These are phyloP conservation scores for Monoraphidium neglectum DNA, from an alignment of 139 green algal genomes.

Conservation along the genomic window DNA sequence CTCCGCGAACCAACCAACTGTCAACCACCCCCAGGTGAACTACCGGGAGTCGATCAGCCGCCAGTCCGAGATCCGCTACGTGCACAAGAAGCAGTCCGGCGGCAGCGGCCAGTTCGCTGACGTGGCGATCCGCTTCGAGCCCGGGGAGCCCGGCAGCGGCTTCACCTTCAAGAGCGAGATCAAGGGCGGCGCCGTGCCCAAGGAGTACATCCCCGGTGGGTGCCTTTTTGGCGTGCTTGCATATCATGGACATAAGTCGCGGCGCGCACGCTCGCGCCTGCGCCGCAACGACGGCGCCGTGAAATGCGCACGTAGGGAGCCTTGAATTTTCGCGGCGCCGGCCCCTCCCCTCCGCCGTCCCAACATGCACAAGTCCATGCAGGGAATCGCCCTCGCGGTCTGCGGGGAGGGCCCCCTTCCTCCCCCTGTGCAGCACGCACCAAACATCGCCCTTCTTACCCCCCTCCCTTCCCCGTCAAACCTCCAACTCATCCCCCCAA, in stretches of 20 bases:
- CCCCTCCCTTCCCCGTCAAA: no score
- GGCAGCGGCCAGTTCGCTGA: constrained; percentile 97
- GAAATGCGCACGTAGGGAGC: no score
- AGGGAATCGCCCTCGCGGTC: no score
- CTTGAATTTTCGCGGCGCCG: no score
- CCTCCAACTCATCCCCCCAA: background rate
- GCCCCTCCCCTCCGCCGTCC: no score
- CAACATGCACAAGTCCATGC: no score
- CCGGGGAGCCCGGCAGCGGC: constrained; percentile 89
- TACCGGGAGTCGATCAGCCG: constrained; percentile 96
- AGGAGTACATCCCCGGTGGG: constrained; percentile 99
- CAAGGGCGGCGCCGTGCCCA: constrained; percentile 95
- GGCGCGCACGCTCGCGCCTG: no score
- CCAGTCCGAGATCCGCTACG: constrained; percentile 79
- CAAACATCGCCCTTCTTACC: no score
- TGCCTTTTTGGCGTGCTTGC: background rate
- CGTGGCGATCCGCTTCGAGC: constrained; percentile 95
- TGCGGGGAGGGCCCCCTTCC: no score
- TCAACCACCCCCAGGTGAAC: constrained; percentile 85
- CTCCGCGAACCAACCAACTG: background rate
- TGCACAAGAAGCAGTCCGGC: constrained; percentile 99
- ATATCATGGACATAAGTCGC: no score
- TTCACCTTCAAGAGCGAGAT: constrained; percentile 97
- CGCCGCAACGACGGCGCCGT: no score
- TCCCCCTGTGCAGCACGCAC: background rate